Evolutionary conservation across 73 alveolate genomes (phyloP).

Genomic region (Urostyla sp.): DNA sequence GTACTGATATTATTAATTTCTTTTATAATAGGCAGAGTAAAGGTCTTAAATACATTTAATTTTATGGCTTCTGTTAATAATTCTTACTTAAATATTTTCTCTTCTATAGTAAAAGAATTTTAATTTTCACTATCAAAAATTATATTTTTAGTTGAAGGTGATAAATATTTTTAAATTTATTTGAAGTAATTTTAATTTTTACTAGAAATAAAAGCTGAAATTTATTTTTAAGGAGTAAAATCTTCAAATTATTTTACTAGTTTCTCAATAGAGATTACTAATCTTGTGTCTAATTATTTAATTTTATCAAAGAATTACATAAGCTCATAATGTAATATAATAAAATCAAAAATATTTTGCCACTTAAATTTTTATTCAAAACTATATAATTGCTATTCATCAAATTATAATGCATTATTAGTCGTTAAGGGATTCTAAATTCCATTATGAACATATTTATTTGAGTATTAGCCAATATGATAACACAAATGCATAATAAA

Average conservation of each 20-base stretch:
- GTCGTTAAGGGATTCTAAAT: slow-evolving; percentile 31
- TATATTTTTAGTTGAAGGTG: neutral
- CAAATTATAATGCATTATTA: neutral
- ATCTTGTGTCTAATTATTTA: neutral
- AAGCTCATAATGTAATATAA: neutral
- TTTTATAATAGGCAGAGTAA: slow-evolving; percentile 35
- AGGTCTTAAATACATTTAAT: slow-evolving; percentile 15
- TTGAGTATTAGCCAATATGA: slow-evolving; percentile 22
- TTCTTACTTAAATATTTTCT: slow-evolving; percentile 21
- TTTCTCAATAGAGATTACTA: neutral
- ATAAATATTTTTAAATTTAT: slow-evolving; percentile 19
- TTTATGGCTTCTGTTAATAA: slow-evolving; percentile 1
- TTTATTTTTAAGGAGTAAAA: slow-evolving; percentile 8
- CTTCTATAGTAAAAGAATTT: neutral
- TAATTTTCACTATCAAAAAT: neutral
- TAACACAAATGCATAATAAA: slow-evolving; percentile 19
- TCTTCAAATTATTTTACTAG: slow-evolving; percentile 12
- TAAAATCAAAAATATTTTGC: slow-evolving; percentile 39
- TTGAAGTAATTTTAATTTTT: slow-evolving; percentile 26
- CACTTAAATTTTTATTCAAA: slow-evolving; percentile 41
- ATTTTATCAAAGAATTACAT: neutral
- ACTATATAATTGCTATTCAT: no score
- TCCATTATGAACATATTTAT: slow-evolving; percentile 31
- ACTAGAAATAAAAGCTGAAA: slow-evolving; percentile 22
- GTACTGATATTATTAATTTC: slow-evolving; percentile 29